Evolutionary conservation across 164 flowering plant genomes (phyloP), one percentile per base, ranked within the genome.

Genomic region (grape (Vitis vinifera)): DNA sequence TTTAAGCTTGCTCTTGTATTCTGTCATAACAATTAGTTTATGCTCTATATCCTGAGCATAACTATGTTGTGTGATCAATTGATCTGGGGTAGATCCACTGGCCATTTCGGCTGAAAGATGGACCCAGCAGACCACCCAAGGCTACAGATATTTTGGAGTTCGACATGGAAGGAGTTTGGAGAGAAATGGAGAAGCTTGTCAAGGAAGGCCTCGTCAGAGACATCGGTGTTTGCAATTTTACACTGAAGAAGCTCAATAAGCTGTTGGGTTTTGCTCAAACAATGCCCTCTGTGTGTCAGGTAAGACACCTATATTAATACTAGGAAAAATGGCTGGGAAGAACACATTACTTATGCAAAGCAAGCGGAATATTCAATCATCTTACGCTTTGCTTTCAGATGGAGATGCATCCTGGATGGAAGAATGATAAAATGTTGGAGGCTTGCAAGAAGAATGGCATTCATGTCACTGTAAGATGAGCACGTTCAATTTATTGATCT

Each of bases 371-470:
- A 29, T 61, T 11, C 15, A 10, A 44, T 14, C 12, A n/a, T 63
- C 3, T 11, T 60, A 27, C 6, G 9, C 27, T 67, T 37, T 51
- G 44, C 56, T 2, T 13, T 58, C 68, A 87, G 91, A 82, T 87
- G 88, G 91, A 89, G 71, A 89, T 89, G 91, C 91, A 89, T 65
- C 91, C 91, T 0, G 90, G 90, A 9, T 87, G 90, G 91, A 82
- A 88, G 68, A 87, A 87, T 48, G 90, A 86, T 56, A 85, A 86
- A 59, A 85, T 89, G 84, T 76, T 87, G 1, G 88, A 87, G 30
- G 78, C 75, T 66, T 89, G 90, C 83, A 83, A 76, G 75, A 82
- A 73, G 63, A 78, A 78, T 52, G 77, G 78, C 49, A 87, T 89
- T 70, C 93, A 87, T 69, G 83, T 82, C 52, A 86, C 91, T 55